Conservation (phyloP, 2,329 filamentous ascomycete species). For the Alternaria burnsii region DNA sequence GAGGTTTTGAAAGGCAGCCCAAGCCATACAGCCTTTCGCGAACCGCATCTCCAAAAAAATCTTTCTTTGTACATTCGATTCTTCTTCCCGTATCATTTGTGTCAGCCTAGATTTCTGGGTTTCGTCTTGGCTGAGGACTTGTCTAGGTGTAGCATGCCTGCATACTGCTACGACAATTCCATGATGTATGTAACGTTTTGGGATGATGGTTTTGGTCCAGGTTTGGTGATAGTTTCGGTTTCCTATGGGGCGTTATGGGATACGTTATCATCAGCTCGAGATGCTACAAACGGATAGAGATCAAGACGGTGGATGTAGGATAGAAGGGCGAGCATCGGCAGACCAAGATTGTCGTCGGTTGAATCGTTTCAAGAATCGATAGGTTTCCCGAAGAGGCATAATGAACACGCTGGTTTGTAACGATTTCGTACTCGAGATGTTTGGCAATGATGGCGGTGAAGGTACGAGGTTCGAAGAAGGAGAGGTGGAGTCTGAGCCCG, state of each 20-base stretch:
- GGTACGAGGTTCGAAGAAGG: not conserved
- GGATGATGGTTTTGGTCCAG: no score
- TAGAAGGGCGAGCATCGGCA: not conserved
- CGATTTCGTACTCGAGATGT: not conserved
- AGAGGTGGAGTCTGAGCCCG: not conserved
- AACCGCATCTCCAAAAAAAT: no score
- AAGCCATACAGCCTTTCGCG: no score
- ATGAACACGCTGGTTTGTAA: not conserved
- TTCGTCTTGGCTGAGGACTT: no score
- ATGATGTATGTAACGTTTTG: no score
- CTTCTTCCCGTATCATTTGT: no score
- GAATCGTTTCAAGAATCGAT: not conserved
- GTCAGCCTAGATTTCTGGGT: no score
- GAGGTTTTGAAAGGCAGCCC: no score
- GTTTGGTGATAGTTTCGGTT: no score
- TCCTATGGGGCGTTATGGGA: not conserved
- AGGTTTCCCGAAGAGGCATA: not conserved
- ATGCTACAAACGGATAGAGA: not conserved
- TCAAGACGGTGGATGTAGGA: not conserved
- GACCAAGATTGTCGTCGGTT: not conserved
- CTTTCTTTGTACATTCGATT: no score
- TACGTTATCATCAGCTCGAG: not conserved
- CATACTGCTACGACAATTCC: no score
- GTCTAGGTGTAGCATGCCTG: no score
- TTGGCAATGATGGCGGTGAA: not conserved